Percentiles rank a stretch among this genome's conserved stretches.
phyloP scores from a whole-genome alignment of 371 early-diverging fungal genomes.

The Mortierella sp. region DNA sequence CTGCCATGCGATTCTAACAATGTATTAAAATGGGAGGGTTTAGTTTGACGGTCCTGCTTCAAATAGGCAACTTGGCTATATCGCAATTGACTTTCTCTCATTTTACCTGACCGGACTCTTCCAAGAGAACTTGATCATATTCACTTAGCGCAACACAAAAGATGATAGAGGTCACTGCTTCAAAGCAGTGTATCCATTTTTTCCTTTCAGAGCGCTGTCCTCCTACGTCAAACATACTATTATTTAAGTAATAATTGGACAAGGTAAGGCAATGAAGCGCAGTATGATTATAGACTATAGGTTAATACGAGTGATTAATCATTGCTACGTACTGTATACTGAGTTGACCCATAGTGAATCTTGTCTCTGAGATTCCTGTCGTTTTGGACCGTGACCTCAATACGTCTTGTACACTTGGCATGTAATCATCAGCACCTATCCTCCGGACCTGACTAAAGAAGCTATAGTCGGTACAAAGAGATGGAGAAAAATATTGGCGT shows the following conservation, averaged over 20 bases:
- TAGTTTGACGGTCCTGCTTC: slow-evolving; percentile 70
- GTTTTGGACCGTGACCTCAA: slow-evolving; percentile 89
- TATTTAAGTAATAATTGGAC: neutral
- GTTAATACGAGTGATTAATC: too few relatives aligned
- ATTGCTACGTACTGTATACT: slow-evolving; percentile 36
- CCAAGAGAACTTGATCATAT: slow-evolving; percentile 95
- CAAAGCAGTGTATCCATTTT: slow-evolving; percentile 96
- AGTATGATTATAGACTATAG: too few relatives aligned
- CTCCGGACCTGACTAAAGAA: slow-evolving; percentile 94
- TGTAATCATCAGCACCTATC: slow-evolving; percentile 80
- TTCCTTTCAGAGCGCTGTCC: slow-evolving; percentile 94
- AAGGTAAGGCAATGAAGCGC: too few relatives aligned
- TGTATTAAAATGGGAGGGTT: neutral
- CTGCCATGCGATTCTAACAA: slow-evolving; percentile 91
- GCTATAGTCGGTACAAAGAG: slow-evolving; percentile 42
- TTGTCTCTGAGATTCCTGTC: slow-evolving; percentile 91
- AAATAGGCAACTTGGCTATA: too few relatives aligned
- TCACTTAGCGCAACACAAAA: slow-evolving; percentile 95
- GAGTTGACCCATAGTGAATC: slow-evolving; percentile 86
- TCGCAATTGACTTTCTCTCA: neutral
- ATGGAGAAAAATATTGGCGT: too few relatives aligned
- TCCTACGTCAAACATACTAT: slow-evolving; percentile 95
- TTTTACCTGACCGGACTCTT: slow-evolving; percentile 68
- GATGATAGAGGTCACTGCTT: slow-evolving; percentile 95
- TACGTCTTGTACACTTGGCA: slow-evolving; percentile 94